phyloP scores from a whole-genome alignment of 192 early-diverging fungal genomes.

The Umbelopsis ramanniana region DNA sequence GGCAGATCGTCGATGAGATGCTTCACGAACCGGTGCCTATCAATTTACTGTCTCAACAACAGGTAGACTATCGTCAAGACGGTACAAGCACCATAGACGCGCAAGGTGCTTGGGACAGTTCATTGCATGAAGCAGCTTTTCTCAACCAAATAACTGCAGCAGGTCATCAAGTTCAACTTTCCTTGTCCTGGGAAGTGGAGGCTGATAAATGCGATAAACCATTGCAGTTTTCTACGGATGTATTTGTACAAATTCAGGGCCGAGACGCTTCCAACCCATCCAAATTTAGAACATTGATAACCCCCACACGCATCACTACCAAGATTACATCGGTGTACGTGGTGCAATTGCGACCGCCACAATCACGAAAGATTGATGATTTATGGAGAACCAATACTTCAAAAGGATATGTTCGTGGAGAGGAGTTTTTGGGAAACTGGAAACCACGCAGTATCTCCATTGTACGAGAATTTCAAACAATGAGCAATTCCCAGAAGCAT shows the following conservation, averaged over 20 bases:
- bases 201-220: constrained; percentile 62
- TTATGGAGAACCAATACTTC: constrained; percentile 74
- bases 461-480: constrained; percentile 52
- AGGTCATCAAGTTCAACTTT: constrained; percentile 61
- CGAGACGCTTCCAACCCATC: constrained; percentile 54
- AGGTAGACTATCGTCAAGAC: constrained; percentile 54
- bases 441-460: constrained; percentile 70
- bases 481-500: constrained; percentile 9
- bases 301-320: constrained; percentile 42
- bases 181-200: constrained; percentile 57
- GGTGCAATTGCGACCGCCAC: constrained; percentile 61
- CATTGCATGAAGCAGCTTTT: constrained; percentile 67
- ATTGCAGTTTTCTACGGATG: constrained; percentile 59
- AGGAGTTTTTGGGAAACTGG: constrained; percentile 70
- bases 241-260: constrained; percentile 62
- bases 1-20: constrained; percentile 52
- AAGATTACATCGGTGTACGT: constrained; percentile 62
- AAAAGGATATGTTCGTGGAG: constrained; percentile 71
- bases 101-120: constrained; percentile 76
- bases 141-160: constrained; percentile 66
- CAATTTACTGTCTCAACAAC: constrained; percentile 51
- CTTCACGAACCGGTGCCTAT: constrained; percentile 55
- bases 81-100: constrained; percentile 65
- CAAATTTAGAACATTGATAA: constrained; percentile 45
- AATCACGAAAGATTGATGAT: constrained; percentile 54